These are phyloP conservation scores for Ogataea paraovalis DNA, from an alignment of 805 yeast species.

Conservation along the genomic window DNA sequence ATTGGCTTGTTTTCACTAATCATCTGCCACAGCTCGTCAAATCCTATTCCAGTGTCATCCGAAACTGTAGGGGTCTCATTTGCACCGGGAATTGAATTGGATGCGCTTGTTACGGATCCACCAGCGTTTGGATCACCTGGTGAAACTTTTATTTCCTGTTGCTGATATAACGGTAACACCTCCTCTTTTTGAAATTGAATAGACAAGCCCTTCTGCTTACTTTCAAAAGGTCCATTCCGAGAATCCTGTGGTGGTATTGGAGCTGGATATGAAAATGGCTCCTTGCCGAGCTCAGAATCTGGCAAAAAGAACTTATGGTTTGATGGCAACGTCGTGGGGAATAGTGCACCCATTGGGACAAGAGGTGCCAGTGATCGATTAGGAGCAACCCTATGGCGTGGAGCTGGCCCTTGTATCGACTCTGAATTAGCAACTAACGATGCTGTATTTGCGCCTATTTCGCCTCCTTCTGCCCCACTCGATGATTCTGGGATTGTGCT, in stretches of 20 bases:
- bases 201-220: background rate
- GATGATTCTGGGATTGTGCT: background rate
- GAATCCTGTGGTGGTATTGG: background rate
- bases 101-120: background rate
- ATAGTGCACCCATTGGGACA: background rate
- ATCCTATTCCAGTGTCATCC: constrained; percentile 2
- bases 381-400: background rate
- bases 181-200: background rate
- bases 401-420: background rate
- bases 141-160: background rate
- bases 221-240: too few species aligned
- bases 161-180: background rate
- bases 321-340: background rate
- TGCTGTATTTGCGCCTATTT: too few species aligned
- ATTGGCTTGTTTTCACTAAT: constrained; percentile 18
- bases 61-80: background rate
- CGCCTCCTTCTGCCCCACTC: background rate
- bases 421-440: background rate
- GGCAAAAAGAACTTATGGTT: background rate
- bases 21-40: constrained; percentile 19
- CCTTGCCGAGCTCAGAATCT: background rate
- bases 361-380: background rate
- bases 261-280: background rate
- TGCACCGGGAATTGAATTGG: background rate
- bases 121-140: too few species aligned